These are phyloP conservation scores for Apiosordaria backusii DNA, from an alignment of 495 filamentous ascomycete species.

Conservation along the genomic window DNA sequence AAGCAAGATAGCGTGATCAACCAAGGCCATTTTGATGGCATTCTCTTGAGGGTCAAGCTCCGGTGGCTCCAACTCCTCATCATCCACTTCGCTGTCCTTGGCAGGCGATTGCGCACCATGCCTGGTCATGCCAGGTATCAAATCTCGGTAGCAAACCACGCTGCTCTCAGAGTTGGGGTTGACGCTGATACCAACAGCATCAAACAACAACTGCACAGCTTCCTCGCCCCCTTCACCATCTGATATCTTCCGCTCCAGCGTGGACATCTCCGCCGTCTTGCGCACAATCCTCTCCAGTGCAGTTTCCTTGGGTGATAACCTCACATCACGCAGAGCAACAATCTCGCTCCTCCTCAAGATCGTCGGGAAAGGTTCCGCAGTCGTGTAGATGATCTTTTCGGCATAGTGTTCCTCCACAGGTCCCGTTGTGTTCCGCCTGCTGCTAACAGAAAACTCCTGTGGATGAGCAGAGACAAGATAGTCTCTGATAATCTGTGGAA, in stretches of 20 bases:
- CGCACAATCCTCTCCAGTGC: constrained; percentile 87
- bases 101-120: constrained; percentile 44
- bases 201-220: constrained; percentile 57
- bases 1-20: constrained; percentile 85
- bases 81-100: constrained; percentile 42
- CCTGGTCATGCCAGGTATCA: constrained; percentile 54
- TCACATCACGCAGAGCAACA: constrained; percentile 56
- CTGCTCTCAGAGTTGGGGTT: constrained; percentile 63
- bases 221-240: constrained; percentile 69
- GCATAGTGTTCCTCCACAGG: constrained; percentile 67
- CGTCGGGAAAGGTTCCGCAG: constrained; percentile 84
- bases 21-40: constrained; percentile 77
- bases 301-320: constrained; percentile 73
- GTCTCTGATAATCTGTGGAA: constrained; percentile 77
- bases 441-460: constrained; percentile 67
- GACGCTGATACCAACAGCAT: constrained; percentile 69
- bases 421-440: constrained; percentile 61
- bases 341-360: constrained; percentile 88
- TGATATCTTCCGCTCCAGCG: constrained; percentile 68
- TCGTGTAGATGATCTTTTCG: constrained; percentile 83
- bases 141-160: constrained; percentile 68
- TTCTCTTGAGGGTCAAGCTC: constrained; percentile 68
- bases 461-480: constrained; percentile 76
- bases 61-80: constrained; percentile 47
- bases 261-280: constrained; percentile 80